Conservation (phyloP, 106 monocot genomes). For the Dendrobium officinale region DNA sequence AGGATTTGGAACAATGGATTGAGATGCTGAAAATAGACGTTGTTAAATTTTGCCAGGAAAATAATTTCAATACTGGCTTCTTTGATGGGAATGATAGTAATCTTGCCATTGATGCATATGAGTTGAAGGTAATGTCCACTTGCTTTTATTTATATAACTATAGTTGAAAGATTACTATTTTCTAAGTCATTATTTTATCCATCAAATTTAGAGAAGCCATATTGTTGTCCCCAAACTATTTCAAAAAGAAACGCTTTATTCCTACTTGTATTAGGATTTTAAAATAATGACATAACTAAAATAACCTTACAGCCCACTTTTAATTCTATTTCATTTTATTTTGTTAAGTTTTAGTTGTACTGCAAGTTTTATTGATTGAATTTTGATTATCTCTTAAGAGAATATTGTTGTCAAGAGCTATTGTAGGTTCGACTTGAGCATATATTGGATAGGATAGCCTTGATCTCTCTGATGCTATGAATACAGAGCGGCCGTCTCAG, state of each 20-base stretch:
- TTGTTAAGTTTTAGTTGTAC: not conserved
- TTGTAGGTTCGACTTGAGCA: constrained; percentile 90
- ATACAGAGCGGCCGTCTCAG: constrained; percentile 72
- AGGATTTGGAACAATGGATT: constrained; percentile 92
- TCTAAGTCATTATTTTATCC: not conserved
- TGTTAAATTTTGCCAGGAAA: constrained; percentile 76
- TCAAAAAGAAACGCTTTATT: not conserved
- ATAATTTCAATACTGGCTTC: constrained; percentile 84
- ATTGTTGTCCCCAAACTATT: not conserved
- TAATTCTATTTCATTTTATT: not conserved
- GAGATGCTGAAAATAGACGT: constrained; percentile 66
- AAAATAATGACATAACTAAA: not conserved
- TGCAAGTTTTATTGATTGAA: not conserved
- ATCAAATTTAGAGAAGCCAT: not conserved
- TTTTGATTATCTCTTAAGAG: not conserved
- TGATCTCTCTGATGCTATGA: constrained; percentile 84
- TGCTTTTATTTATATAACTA: not conserved
- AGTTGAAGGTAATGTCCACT: constrained; percentile 64
- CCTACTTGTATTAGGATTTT: not conserved
- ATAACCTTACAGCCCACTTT: not conserved
- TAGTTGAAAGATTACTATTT: not conserved
- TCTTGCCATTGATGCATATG: constrained; percentile 75
- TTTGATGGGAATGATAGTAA: constrained; percentile 73
- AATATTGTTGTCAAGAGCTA: not conserved
- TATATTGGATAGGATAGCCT: constrained; percentile 75